Percentiles rank a stretch among this genome's conserved stretches.
These are phyloP conservation scores for Pythium sp. DNA, from an alignment of 352 stramenopile species.

Conservation along the genomic window DNA sequence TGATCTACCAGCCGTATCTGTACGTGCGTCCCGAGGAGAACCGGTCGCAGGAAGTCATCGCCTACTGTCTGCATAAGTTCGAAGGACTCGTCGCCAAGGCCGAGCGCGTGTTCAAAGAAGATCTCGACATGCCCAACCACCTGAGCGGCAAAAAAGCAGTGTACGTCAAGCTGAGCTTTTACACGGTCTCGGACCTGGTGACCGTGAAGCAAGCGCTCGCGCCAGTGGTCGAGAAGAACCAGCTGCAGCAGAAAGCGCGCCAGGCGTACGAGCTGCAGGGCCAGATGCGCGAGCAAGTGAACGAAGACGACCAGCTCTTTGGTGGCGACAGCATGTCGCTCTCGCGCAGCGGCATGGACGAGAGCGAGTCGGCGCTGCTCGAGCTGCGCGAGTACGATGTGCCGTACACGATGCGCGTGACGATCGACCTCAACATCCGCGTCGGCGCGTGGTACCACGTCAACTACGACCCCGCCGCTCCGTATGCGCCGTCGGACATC, in stretches of 20 bases:
- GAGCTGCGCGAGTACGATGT: constrained; percentile 99
- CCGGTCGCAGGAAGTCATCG: constrained; percentile 67
- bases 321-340: constrained; percentile 17
- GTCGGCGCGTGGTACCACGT: constrained; percentile 98
- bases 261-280: constrained; percentile 74
- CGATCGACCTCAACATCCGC: constrained; percentile 96
- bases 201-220: constrained; percentile 59
- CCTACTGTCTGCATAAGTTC: constrained; percentile 83
- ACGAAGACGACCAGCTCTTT: constrained; percentile 45
- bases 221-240: constrained; percentile 65
- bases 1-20: constrained; percentile 97
- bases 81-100: constrained; percentile 80
- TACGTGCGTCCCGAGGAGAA: constrained; percentile 85
- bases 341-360: constrained; percentile 30
- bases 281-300: constrained; percentile 31
- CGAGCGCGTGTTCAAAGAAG: constrained; percentile 79
- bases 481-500: constrained; percentile 50
- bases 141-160: constrained; percentile 80
- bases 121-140: constrained; percentile 91
- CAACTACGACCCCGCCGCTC: constrained; percentile 61
- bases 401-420: constrained; percentile 94
- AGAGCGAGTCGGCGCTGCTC: constrained; percentile 72
- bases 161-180: constrained; percentile 91
- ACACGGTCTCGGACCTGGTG: constrained; percentile 72
- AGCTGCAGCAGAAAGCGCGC: constrained; percentile 48